Base-by-base conservation (phyloP, 2,329 filamentous ascomycete species). In the Aspergillus intermedius region DNA sequence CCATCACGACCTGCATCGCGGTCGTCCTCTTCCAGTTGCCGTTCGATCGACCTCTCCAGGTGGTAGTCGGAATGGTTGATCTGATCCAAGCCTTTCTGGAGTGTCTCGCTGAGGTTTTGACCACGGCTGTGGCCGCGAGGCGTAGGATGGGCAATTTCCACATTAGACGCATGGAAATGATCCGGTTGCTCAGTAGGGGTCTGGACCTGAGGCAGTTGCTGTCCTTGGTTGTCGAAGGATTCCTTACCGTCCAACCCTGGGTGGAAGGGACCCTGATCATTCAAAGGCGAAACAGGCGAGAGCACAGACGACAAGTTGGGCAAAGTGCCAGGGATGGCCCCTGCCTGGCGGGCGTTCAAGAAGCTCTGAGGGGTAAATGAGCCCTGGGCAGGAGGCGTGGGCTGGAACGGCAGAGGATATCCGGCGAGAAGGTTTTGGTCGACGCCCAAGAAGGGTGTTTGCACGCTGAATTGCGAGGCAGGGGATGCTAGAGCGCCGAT, bases 81-180 rank as follows among this genome's bases (percentile, higher is more conserved):
- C 35, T 66, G 64, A 35, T 93, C 86, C 48, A 94, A 85, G 57
- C 93, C 89, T 53, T 84, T 85, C 64, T 95, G 89, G 21, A 95
- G 77, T 42, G 82, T 88, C 54, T 84, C 79, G 60, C 85, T 90
- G 37, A 88, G 77, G 57, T 90, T 90, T 58, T 91, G 86, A 48
- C 77, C 77, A 65, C 56, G 57, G 22, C 54, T 58, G 35, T 83
- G 79, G 34, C 77, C 77, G 55, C 77, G 76, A 49, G 82, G 81
- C 45, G 76, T 82, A 8, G 81, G 81, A 42, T 81, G 76, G 22
- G 76, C 77, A 57, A 84, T 81, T 49, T 80, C 76, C 35, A 77
- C 65, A 49, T 66, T 64, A 34, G 66, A 64, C 22, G 59, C 62
- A 52, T 66, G 72, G 56, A 65, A 73, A 45, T 75, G 69, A 58